These are phyloP conservation scores for Xylaria sp. DNA, from an alignment of 2,329 filamentous ascomycete genomes.

Conservation along the genomic window DNA sequence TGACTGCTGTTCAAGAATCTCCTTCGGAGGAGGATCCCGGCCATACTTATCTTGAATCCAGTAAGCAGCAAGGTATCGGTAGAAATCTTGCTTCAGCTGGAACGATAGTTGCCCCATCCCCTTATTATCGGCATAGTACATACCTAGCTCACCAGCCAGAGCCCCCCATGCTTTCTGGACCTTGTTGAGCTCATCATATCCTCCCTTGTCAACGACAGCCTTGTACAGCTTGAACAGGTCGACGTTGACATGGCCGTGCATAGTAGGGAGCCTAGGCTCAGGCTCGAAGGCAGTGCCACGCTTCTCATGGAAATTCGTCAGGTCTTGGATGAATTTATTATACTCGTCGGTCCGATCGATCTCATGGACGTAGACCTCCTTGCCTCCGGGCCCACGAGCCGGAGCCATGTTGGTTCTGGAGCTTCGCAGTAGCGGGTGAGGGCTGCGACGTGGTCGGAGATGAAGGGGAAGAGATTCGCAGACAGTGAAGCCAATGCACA, in stretches of 20 bases:
- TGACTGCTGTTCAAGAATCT: slow-evolving; percentile 80
- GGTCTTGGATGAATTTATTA: slow-evolving; percentile 79
- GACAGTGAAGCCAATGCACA: slow-evolving; percentile 31
- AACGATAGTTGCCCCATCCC: slow-evolving; percentile 80
- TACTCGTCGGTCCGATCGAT: slow-evolving; percentile 77
- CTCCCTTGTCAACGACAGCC: slow-evolving; percentile 78
- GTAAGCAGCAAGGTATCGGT: slow-evolving; percentile 88
- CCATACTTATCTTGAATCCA: slow-evolving; percentile 83
- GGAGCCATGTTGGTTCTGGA: slow-evolving; percentile 46
- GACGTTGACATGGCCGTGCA: slow-evolving; percentile 79
- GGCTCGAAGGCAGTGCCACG: slow-evolving; percentile 83
- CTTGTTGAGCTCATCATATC: slow-evolving; percentile 85
- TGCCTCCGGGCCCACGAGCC: slow-evolving; percentile 45
- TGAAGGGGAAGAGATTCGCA: neutral
- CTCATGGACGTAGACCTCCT: slow-evolving; percentile 49
- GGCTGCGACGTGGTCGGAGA: slow-evolving; percentile 1
- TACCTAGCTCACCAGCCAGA: slow-evolving; percentile 79
- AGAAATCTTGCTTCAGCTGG: slow-evolving; percentile 86
- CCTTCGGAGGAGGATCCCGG: slow-evolving; percentile 85
- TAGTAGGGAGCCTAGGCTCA: slow-evolving; percentile 71
- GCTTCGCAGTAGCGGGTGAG: slow-evolving; percentile 25
- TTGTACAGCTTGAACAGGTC: slow-evolving; percentile 84
- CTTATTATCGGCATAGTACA: slow-evolving; percentile 75
- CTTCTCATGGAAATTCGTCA: slow-evolving; percentile 79
- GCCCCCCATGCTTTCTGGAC: slow-evolving; percentile 89